These are phyloP conservation scores for Penicillium mononematosum DNA, from an alignment of 495 filamentous ascomycete species.

Conservation along the genomic window DNA sequence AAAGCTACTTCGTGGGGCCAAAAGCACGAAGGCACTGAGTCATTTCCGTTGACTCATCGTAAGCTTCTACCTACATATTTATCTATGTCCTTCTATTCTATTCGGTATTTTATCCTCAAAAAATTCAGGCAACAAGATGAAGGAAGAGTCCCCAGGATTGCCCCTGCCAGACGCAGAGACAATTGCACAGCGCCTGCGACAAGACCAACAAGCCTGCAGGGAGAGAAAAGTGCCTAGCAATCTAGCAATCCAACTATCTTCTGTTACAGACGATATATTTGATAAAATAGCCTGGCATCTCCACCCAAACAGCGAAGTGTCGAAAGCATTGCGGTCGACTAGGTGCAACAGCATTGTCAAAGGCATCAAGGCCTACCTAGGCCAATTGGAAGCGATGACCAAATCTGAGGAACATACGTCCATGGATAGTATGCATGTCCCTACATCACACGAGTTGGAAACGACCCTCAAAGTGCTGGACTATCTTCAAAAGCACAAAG, in stretches of 20 bases:
- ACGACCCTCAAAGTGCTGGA: conserved; percentile 31
- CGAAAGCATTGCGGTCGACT: conserved; percentile 10
- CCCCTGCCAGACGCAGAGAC: conserved; percentile 12
- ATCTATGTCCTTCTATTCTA: too few relatives aligned
- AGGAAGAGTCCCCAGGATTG: not conserved
- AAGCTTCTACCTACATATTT: too few relatives aligned
- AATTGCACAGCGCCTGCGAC: conserved; percentile 25
- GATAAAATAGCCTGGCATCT: conserved; percentile 26
- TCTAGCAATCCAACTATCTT: conserved; percentile 24
- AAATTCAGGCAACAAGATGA: too few relatives aligned
- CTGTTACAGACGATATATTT: conserved; percentile 9
- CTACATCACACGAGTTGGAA: conserved; percentile 18
- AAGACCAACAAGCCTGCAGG: conserved; percentile 27
- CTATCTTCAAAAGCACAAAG: conserved; percentile 18
- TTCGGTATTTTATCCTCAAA: too few relatives aligned
- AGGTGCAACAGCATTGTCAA: conserved; percentile 33
- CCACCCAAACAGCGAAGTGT: conserved; percentile 18
- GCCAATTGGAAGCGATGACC: conserved; percentile 14
- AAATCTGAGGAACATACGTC: too few relatives aligned
- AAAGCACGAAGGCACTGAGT: too few relatives aligned
- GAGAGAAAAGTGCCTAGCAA: conserved; percentile 24
- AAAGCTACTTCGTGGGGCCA: too few relatives aligned
- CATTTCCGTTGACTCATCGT: too few relatives aligned
- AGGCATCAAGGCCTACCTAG: conserved; percentile 30
- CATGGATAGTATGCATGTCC: conserved; percentile 12